Evolutionary conservation across 129 eudicot species (phyloP).

Genomic region (Dittrichia graveolens): DNA sequence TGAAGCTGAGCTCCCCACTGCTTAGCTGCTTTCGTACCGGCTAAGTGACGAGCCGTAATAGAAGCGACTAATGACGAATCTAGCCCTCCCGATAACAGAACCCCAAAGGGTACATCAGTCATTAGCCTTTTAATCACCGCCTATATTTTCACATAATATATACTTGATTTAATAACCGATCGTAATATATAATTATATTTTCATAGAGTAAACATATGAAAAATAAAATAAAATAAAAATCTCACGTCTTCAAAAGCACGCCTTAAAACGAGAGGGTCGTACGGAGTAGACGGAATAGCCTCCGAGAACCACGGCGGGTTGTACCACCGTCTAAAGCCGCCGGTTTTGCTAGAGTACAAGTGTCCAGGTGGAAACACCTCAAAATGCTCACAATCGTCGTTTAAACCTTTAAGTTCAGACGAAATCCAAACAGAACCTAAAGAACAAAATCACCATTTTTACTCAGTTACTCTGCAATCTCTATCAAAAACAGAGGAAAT

Average conservation of each 20-base stretch:
- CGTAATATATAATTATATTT: background rate
- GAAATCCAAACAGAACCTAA: slow-evolving; percentile 91
- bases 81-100: slow-evolving; percentile 85
- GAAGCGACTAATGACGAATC: slow-evolving; percentile 90
- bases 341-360: slow-evolving; percentile 76
- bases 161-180: background rate
- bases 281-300: slow-evolving; percentile 70
- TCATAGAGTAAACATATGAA: too few relatives aligned
- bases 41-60: slow-evolving; percentile 74
- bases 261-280: slow-evolving; percentile 76
- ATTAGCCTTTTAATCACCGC: slow-evolving; percentile 83
- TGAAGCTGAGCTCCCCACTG: slow-evolving; percentile 95
- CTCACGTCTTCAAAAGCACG: slow-evolving; percentile 82
- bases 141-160: slow-evolving; percentile 32
- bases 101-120: slow-evolving; percentile 98
- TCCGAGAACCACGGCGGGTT: slow-evolving; percentile 94
- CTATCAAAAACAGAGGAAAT: too few relatives aligned
- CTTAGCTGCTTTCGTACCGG: slow-evolving; percentile 79
- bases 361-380: slow-evolving; percentile 92
- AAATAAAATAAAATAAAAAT: too few relatives aligned
- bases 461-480: too few relatives aligned
- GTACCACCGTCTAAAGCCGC: slow-evolving; percentile 75
- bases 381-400: slow-evolving; percentile 91
- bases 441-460: background rate
- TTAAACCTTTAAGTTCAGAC: slow-evolving; percentile 79